Conservation (phyloP, 1,284 basidiomycete species). For the Volvariella volvacea region DNA sequence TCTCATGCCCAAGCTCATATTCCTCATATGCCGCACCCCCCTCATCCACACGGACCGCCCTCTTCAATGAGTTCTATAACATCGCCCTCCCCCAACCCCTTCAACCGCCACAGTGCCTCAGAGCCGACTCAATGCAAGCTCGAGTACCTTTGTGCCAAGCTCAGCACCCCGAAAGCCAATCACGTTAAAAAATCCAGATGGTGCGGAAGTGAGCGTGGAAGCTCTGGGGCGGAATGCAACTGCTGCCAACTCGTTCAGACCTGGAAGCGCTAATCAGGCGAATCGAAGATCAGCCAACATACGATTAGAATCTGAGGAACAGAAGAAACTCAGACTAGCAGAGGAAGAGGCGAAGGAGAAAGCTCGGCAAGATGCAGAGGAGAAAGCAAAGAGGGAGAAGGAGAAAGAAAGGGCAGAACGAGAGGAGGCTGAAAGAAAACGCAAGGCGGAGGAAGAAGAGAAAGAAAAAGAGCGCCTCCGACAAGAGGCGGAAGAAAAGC, state of each 20-base stretch:
- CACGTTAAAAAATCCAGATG: slow-evolving; percentile 47
- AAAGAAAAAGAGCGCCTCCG: slow-evolving; percentile 26
- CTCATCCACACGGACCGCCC: slow-evolving; percentile 39
- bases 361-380: slow-evolving; percentile 36
- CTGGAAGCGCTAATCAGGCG: slow-evolving; percentile 19
- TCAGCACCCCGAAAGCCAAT: slow-evolving; percentile 31
- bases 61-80: slow-evolving; percentile 40
- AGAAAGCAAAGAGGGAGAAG: slow-evolving; percentile 38
- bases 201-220: slow-evolving; percentile 53
- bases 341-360: slow-evolving; percentile 35
- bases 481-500: slow-evolving; percentile 41
- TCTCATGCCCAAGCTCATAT: slow-evolving; percentile 53
- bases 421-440: slow-evolving; percentile 31
- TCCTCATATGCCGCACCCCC: slow-evolving; percentile 39
- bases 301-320: slow-evolving; percentile 53
- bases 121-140: slow-evolving; percentile 51
- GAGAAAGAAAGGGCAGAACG: slow-evolving; percentile 35
- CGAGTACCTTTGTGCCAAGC: slow-evolving; percentile 57
- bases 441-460: slow-evolving; percentile 31
- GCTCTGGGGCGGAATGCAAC: slow-evolving; percentile 35
- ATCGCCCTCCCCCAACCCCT: slow-evolving; percentile 66
- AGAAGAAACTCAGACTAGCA: slow-evolving; percentile 27
- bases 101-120: slow-evolving; percentile 36
- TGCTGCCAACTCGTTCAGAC: slow-evolving; percentile 35
- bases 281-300: slow-evolving; percentile 34